Base-by-base conservation (phyloP, 1,284 basidiomycete species). In the Thelephora terrestris region DNA sequence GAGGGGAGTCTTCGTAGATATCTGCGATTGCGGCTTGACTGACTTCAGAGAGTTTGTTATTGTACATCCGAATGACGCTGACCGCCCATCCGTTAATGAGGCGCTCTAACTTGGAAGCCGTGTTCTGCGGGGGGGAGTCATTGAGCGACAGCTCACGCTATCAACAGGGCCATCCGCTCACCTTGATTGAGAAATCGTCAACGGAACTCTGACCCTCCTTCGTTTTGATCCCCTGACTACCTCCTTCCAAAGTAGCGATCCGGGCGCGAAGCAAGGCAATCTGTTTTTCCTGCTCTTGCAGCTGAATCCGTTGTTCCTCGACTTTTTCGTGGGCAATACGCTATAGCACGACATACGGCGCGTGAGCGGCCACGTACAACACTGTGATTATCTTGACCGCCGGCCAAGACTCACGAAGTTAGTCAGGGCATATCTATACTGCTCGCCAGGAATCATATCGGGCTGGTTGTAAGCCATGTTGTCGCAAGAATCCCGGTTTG, bases 321-420 rank as follows among this genome's bases (percentile, higher is more conserved):
- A 90, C 87, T 62, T 85, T 86, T 63, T 89, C 80, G 68, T 90
- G 87, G 18, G 87, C 87, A 61, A 90, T 82, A 49, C 85, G 76
- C 85, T 88, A 61, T 20, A 44, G 43, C 43, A 38, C 24, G 34
- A 21, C 23, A 23, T 20, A 20, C 14, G 27, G 32, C 42, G 14
- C 46, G 20, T 29, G 7, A 43, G 40, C 27, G 25, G 25, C 9
- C 21, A n/a, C 32, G 37, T 3, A 23, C 32, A 17, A 16, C 21
- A 35, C 7, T 38, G 18, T 21, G 27, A 21, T 12, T 38, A n/a
- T 14, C 9, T 32, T 14, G 29, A 10, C 29, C 29, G 29, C 12
- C 7, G 29, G 29, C 29, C 9, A 40, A 18, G 46, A 70, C 82
- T 55, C 56, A 85, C 85, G 58, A 89, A 89, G 63, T 89, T 87